phyloP scores from a whole-genome alignment of 1,284 basidiomycete species.

The Erythrobasidium hasegawianum region DNA sequence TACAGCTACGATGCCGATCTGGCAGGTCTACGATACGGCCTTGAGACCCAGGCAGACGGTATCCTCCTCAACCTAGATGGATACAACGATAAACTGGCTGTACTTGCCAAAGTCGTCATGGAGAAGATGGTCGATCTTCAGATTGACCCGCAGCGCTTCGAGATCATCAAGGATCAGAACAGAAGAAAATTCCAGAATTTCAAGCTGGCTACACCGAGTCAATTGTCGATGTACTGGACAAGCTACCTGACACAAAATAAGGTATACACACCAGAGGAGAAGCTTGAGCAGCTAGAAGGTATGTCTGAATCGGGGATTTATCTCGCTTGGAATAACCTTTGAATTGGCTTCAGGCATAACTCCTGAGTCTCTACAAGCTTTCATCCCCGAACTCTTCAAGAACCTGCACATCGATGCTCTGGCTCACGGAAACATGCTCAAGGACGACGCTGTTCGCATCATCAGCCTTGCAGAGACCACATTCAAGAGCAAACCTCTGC shows the following conservation, averaged over 20 bases:
- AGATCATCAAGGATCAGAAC: slow-evolving; percentile 79
- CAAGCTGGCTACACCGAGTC: slow-evolving; percentile 76
- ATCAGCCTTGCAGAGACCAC: slow-evolving; percentile 69
- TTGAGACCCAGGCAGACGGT: slow-evolving; percentile 65
- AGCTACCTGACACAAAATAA: slow-evolving; percentile 66
- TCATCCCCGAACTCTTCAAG: slow-evolving; percentile 63
- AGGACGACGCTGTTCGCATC: slow-evolving; percentile 73
- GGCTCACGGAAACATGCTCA: slow-evolving; percentile 77
- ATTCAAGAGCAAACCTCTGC: slow-evolving; percentile 59
- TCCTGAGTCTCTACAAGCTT: slow-evolving; percentile 66
- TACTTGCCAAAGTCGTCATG: slow-evolving; percentile 72
- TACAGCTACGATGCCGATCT: slow-evolving; percentile 90
- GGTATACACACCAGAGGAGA: slow-evolving; percentile 77
- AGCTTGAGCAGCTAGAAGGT: slow-evolving; percentile 73
- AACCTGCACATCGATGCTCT: slow-evolving; percentile 71
- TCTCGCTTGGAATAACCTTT: no score
- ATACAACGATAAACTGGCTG: slow-evolving; percentile 89
- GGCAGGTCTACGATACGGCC: slow-evolving; percentile 77
- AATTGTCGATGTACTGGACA: slow-evolving; percentile 73
- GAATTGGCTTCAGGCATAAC: no score
- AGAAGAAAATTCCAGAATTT: slow-evolving; percentile 80
- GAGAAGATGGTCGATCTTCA: slow-evolving; percentile 66
- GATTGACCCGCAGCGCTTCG: slow-evolving; percentile 69
- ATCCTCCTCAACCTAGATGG: slow-evolving; percentile 70
- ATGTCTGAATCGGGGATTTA: no score